A percentile compares a stretch with the other conserved stretches of the same genome.
Conservation (phyloP, 495 filamentous ascomycete genomes). For the Copromyces sp. region DNA sequence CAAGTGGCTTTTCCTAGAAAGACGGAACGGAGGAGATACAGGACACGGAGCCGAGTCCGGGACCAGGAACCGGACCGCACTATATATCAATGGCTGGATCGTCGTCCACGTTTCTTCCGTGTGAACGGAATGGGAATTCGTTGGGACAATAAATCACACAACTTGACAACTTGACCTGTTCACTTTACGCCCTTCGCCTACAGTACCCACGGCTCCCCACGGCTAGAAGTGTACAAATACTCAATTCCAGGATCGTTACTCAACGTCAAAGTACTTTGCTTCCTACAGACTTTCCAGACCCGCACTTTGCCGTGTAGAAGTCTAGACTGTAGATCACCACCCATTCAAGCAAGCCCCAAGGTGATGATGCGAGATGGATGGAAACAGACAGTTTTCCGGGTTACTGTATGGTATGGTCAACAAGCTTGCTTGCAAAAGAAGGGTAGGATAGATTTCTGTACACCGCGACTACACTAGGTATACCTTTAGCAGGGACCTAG, state of each 20-base stretch:
- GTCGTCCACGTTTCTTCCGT: neutral
- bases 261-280: neutral
- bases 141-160: neutral
- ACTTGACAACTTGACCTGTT: too few relatives aligned
- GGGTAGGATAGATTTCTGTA: too few relatives aligned
- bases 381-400: too few relatives aligned
- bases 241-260: neutral
- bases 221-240: neutral
- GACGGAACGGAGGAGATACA: neutral
- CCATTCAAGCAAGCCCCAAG: neutral
- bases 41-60: neutral
- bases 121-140: neutral
- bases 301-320: neutral
- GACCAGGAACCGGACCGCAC: neutral
- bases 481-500: too few relatives aligned
- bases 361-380: too few relatives aligned
- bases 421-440: too few relatives aligned
- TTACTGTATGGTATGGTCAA: too few relatives aligned
- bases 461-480: too few relatives aligned
- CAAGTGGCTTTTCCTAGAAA: neutral
- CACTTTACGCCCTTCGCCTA: neutral
- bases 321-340: neutral
- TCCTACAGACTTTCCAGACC: neutral
- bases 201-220: too few relatives aligned
- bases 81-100: neutral